Conservation (phyloP, 23 red algal genomes). For the Gracilaria gracilis region DNA sequence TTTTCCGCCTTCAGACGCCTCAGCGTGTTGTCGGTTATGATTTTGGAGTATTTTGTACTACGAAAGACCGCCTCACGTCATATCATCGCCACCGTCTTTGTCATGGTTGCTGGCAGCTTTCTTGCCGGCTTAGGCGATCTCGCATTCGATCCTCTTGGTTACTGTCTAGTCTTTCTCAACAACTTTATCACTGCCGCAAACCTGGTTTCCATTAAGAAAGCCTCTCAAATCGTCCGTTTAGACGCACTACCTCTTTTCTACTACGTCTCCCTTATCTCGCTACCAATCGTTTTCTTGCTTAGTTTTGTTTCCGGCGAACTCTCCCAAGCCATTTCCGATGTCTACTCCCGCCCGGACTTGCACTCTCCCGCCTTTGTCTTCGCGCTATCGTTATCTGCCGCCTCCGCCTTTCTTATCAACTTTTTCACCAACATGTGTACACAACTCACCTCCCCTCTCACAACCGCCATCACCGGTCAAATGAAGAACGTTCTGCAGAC, state of each 20-base stretch:
- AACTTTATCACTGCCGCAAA: conserved; percentile 91
- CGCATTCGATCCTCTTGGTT: conserved; percentile 80
- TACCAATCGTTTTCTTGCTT: conserved; percentile 80
- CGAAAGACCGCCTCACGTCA: conserved; percentile 50
- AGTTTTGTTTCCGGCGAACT: conserved; percentile 63
- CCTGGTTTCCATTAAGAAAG: conserved; percentile 89
- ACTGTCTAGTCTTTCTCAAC: conserved; percentile 91
- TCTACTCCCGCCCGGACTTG: conserved; percentile 60
- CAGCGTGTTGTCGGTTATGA: conserved; percentile 87
- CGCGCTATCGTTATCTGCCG: conserved; percentile 84
- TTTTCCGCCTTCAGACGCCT: conserved; percentile 94
- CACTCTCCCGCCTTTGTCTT: conserved; percentile 53
- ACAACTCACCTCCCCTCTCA: conserved; percentile 82
- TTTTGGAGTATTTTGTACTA: conserved; percentile 78
- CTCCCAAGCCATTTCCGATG: conserved; percentile 39
- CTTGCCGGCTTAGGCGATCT: conserved; percentile 88
- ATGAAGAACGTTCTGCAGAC: conserved; percentile 97
- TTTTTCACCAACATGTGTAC: conserved; percentile 91
- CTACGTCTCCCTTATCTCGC: conserved; percentile 79
- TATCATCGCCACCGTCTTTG: conserved; percentile 72
- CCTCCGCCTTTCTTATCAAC: conserved; percentile 93
- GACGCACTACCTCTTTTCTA: conserved; percentile 87
- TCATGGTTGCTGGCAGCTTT: conserved; percentile 91
- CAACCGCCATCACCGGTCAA: conserved; percentile 93
- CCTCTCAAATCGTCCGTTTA: conserved; percentile 47